Evolutionary conservation across 768 basidiomycete genomes (phyloP).

Genomic region (Suillus brevipes): DNA sequence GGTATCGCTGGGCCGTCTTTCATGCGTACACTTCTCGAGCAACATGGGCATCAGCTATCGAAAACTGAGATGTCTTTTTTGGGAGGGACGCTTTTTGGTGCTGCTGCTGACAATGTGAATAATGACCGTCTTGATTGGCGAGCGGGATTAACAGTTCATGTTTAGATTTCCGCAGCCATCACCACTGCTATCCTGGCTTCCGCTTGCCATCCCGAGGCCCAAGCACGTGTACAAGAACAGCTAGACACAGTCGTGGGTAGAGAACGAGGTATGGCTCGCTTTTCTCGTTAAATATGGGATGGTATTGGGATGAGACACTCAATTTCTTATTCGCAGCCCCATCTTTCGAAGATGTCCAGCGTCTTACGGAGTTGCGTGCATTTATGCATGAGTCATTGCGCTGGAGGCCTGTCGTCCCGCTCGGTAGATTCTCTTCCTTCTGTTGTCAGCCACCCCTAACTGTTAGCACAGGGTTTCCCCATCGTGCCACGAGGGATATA

Average conservation of each 20-base stretch:
- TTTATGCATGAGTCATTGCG: conserved; percentile 33
- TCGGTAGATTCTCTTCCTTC: conserved; percentile 14
- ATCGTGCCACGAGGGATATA: conserved; percentile 60
- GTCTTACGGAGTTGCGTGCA: conserved; percentile 30
- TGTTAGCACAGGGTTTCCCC: conserved; percentile 41
- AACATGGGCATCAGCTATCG: conserved; percentile 46
- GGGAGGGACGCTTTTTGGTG: conserved; percentile 59
- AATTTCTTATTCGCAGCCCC: conserved; percentile 25
- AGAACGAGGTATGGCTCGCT: conserved; percentile 21
- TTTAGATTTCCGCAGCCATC: conserved; percentile 49
- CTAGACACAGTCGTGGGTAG: conserved; percentile 51
- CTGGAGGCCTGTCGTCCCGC: conserved; percentile 29
- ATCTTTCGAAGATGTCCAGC: conserved; percentile 29
- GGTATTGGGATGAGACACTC: not conserved
- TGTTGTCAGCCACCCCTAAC: not conserved
- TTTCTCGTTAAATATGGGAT: not conserved
- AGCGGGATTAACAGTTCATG: not conserved
- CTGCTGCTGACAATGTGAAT: conserved; percentile 50
- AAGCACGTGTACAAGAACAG: conserved; percentile 50
- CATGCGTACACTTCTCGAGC: conserved; percentile 51
- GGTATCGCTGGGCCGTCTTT: conserved; percentile 33
- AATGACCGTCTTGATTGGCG: not conserved
- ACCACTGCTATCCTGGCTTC: conserved; percentile 54
- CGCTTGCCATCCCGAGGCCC: conserved; percentile 52
- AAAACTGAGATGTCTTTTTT: conserved; percentile 54